Evolutionary conservation across 305 asterid genomes (phyloP).

Genomic region (Galium porrigens): DNA sequence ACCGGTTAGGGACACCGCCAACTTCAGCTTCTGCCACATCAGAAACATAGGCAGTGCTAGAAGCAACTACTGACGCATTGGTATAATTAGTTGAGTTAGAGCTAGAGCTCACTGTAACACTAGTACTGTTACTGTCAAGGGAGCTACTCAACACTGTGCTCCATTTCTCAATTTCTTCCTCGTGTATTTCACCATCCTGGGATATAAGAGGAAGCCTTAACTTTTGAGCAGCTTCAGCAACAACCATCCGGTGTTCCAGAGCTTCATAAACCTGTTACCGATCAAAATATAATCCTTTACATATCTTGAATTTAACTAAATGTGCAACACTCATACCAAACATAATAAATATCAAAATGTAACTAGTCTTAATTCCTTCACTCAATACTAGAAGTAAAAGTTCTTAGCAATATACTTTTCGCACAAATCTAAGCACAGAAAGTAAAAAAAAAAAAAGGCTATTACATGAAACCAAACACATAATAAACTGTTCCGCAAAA

Average conservation of each 20-base stretch:
- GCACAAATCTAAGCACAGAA: background rate
- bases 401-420: no score
- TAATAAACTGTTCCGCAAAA: background rate
- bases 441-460: no score
- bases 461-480: background rate
- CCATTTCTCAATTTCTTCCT: slow-evolving; percentile 83
- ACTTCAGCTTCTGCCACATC: slow-evolving; percentile 77
- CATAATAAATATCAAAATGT: background rate
- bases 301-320: background rate
- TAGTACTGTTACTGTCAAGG: slow-evolving; percentile 66
- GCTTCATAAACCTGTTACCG: slow-evolving; percentile 61
- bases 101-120: slow-evolving; percentile 55
- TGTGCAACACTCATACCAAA: background rate
- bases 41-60: slow-evolving; percentile 27
- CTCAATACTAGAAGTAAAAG: background rate
- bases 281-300: background rate
- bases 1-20: slow-evolving; percentile 89
- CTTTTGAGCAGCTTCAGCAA: slow-evolving; percentile 92
- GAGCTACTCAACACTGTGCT: slow-evolving; percentile 68
- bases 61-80: slow-evolving; percentile 28
- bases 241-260: slow-evolving; percentile 82
- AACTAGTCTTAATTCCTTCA: background rate
- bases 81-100: slow-evolving; percentile 60
- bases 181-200: slow-evolving; percentile 76
- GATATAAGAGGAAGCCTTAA: slow-evolving; percentile 89